phyloP scores from a whole-genome alignment of 2,329 filamentous ascomycete genomes.

The Arthrobotrys sphaeroides region DNA sequence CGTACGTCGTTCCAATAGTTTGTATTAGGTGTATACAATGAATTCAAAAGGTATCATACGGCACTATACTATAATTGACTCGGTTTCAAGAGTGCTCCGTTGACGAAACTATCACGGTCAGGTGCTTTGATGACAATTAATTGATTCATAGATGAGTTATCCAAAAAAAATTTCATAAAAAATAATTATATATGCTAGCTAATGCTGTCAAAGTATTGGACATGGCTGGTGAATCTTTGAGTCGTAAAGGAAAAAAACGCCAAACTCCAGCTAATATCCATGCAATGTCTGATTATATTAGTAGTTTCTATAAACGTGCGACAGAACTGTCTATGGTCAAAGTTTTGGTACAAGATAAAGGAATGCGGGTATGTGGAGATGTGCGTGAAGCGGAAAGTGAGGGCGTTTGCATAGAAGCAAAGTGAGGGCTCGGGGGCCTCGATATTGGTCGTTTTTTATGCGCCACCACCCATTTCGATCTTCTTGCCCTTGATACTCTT shows the following conservation, averaged over 20 bases:
- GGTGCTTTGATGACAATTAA: too few species aligned
- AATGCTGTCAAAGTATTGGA: background rate
- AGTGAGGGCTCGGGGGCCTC: background rate
- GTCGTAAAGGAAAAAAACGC: slow-evolving; percentile 15
- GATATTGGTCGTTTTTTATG: slow-evolving; percentile 7
- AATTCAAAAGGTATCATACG: too few species aligned
- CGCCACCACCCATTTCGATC: slow-evolving; percentile 55
- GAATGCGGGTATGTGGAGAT: slow-evolving; percentile 34
- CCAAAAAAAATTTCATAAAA: background rate
- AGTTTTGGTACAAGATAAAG: slow-evolving; percentile 14
- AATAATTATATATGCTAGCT: background rate
- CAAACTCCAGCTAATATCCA: slow-evolving; percentile 25
- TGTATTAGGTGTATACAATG: too few species aligned
- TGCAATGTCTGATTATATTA: slow-evolving; percentile 21
- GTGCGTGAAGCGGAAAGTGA: background rate
- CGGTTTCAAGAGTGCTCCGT: too few species aligned
- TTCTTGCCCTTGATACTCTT: slow-evolving; percentile 62
- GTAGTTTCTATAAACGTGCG: slow-evolving; percentile 15
- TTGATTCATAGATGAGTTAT: too few species aligned
- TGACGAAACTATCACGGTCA: too few species aligned
- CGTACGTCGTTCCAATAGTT: too few species aligned
- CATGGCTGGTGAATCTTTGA: background rate
- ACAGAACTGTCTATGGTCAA: slow-evolving; percentile 1
- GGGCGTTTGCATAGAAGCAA: background rate
- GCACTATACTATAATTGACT: too few species aligned